Evolutionary conservation across 2,329 filamentous ascomycete species (phyloP), one percentile per base, ranked within the genome.

Genomic region (Dendrostoma leiphaemia): DNA sequence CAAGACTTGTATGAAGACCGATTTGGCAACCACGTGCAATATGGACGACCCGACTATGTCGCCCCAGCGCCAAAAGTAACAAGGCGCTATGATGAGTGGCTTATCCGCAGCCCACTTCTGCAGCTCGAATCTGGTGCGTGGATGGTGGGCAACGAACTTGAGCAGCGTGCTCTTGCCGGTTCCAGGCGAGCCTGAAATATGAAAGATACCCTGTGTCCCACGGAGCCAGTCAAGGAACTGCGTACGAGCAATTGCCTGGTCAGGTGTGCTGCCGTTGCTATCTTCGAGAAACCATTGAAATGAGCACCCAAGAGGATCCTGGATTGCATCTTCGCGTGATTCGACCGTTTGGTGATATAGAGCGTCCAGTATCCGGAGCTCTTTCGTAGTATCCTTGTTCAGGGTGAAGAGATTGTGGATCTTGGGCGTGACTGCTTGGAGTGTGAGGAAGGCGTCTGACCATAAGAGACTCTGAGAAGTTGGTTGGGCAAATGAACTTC

Each of bases 201-300:
- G 46, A 8, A 52, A 54, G 7, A 51, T 19, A 13, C 29, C 34
- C 13, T 19, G 13, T 4, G 9, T 21, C 15, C 7, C n/a, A 5
- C 12, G n/a, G 37, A 58, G 49, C 56, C 56, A 58, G 4, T n/a
- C n/a, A n/a, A n/a, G n/a, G n/a, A n/a, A n/a, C n/a, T n/a, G n/a
- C n/a, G n/a, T n/a, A n/a, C 24, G 28, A 15, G 38, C 38, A 26
- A 23, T n/a, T n/a, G 13, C 21, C 38, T 41, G 38, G 19, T 41
- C 38, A 15, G 21, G 23, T 15, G 26, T 8, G 17, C 46, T 17
- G 17, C 45, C 23, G 53, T 47, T 28, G 24, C 17, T 37, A 9
- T 59, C 53, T 10, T 54, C 51, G 35, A 62, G 37, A 17, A 64
- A 55, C 62, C 62, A 64, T 6, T 50, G 24, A 37, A 61, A 63